These are phyloP conservation scores for Posidonia oceanica DNA, from an alignment of 116 monocot species.

Conservation along the genomic window DNA sequence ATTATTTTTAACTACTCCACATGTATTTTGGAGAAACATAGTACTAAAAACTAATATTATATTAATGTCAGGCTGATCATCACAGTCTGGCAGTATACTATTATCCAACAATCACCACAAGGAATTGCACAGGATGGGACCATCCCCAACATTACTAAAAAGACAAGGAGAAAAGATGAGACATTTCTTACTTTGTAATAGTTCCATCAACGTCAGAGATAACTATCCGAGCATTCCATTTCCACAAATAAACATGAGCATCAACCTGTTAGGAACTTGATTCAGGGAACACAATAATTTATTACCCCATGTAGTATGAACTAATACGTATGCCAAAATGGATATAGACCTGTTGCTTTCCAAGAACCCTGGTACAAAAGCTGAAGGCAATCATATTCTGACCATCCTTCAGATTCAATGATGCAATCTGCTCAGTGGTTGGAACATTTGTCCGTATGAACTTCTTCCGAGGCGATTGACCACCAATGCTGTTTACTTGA, in stretches of 20 bases:
- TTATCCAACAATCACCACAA: not conserved
- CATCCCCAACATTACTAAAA: not conserved
- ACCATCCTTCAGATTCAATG: conserved; percentile 84
- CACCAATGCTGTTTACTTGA: conserved; percentile 9
- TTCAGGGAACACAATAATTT: not conserved
- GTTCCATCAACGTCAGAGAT: conserved; percentile 99
- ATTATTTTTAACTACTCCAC: no score
- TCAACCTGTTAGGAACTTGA: conserved; percentile 54
- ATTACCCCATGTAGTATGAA: conserved; percentile 3
- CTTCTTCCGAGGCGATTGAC: conserved; percentile 41
- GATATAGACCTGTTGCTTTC: conserved; percentile 72
- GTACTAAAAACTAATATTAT: no score
- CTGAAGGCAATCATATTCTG: conserved; percentile 63
- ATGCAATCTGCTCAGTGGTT: conserved; percentile 73
- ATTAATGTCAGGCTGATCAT: no score
- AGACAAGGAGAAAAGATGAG: not conserved
- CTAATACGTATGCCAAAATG: conserved; percentile 11
- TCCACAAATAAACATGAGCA: conserved; percentile 88
- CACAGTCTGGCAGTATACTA: no score
- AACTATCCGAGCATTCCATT: conserved; percentile 90
- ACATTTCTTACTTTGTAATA: conserved; percentile 64
- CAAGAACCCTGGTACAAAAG: conserved; percentile 85
- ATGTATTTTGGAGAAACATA: no score
- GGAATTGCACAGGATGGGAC: not conserved
- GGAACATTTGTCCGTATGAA: conserved; percentile 65